Evolutionary conservation across 768 basidiomycete genomes (phyloP).

Genomic region (Lentinula raphanica): DNA sequence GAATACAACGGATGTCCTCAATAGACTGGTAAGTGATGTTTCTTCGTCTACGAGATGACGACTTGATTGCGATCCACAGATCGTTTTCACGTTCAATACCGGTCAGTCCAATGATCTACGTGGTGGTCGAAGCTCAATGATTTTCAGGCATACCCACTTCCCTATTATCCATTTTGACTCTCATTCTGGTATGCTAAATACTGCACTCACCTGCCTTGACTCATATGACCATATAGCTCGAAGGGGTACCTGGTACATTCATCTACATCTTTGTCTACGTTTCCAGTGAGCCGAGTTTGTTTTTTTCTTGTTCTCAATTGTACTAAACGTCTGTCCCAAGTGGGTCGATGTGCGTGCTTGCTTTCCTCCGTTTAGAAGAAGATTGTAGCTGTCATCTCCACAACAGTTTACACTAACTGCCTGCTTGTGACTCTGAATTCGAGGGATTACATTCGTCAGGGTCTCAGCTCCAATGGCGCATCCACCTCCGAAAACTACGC

Average conservation of each 20-base stretch:
- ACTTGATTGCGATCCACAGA: not conserved
- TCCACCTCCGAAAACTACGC: not conserved
- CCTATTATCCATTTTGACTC: constrained; percentile 1
- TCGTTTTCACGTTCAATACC: constrained; percentile 9
- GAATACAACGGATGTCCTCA: constrained; percentile 7
- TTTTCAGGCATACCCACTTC: constrained; percentile 3
- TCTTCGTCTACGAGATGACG: not conserved
- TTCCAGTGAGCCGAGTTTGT: not conserved
- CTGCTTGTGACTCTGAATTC: constrained; percentile 8
- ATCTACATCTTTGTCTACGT: constrained; percentile 8
- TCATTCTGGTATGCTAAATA: not conserved
- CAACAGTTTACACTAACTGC: constrained; percentile 7
- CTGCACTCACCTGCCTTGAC: too few species aligned
- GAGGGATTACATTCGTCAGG: constrained; percentile 7
- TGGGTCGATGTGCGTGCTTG: constrained; percentile 3
- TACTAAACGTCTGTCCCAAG: not conserved
- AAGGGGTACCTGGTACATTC: constrained; percentile 1
- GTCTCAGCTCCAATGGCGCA: not conserved
- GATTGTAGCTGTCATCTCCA: not conserved
- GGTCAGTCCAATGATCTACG: not conserved
- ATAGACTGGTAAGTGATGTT: constrained; percentile 6
- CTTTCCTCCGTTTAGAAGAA: not conserved
- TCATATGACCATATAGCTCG: not conserved
- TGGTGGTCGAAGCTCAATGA: not conserved
- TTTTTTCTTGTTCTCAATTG: not conserved